These are phyloP conservation scores for Globisporangium spiculum DNA, from an alignment of 352 stramenopile species.

Conservation along the genomic window DNA sequence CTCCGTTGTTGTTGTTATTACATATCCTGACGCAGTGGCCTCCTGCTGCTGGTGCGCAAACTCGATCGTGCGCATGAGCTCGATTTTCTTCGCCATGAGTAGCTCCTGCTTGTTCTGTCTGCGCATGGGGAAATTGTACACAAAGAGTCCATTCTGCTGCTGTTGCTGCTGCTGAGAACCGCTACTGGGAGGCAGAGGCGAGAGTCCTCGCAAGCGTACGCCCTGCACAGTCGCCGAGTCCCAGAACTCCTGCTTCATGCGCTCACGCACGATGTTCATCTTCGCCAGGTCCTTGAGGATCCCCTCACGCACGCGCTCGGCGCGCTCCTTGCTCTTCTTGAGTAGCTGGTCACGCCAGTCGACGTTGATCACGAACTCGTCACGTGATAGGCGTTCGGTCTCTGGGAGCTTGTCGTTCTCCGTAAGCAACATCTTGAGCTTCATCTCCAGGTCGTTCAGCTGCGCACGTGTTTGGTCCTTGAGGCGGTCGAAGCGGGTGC, in stretches of 20 bases:
- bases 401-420: slow-evolving; percentile 72
- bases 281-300: slow-evolving; percentile 72
- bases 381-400: slow-evolving; percentile 62
- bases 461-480: slow-evolving; percentile 65
- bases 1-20: neutral
- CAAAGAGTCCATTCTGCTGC: slow-evolving; percentile 27
- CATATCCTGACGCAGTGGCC: slow-evolving; percentile 12
- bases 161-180: neutral
- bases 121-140: slow-evolving; percentile 85
- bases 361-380: slow-evolving; percentile 91
- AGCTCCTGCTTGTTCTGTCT: slow-evolving; percentile 45
- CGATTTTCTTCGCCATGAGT: slow-evolving; percentile 47
- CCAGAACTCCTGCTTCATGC: slow-evolving; percentile 92
- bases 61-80: slow-evolving; percentile 64
- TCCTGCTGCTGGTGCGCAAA: slow-evolving; percentile 63
- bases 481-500: slow-evolving; percentile 57
- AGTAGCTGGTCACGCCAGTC: slow-evolving; percentile 61
- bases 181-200: slow-evolving; percentile 12
- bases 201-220: slow-evolving; percentile 57
- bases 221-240: slow-evolving; percentile 73
- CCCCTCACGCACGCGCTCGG: slow-evolving; percentile 56
- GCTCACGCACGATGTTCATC: slow-evolving; percentile 73
- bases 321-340: slow-evolving; percentile 44
- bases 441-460: slow-evolving; percentile 60
- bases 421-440: slow-evolving; percentile 62